These are phyloP conservation scores for Diaporthe sp. DNA, from an alignment of 2,329 filamentous ascomycete genomes.

Conservation along the genomic window DNA sequence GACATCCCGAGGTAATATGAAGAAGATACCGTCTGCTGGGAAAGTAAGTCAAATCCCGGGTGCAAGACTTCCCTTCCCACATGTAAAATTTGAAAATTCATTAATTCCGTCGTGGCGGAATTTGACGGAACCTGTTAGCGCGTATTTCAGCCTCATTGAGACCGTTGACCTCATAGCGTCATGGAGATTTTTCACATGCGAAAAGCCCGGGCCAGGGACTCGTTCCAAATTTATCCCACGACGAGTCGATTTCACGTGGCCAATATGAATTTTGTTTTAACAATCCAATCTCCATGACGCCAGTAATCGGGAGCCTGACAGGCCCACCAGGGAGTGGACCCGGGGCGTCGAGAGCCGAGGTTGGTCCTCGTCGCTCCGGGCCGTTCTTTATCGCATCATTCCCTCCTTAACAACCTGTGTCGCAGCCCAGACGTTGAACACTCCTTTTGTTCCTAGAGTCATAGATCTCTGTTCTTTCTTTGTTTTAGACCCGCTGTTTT, in stretches of 20 bases:
- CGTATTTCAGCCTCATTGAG: slow-evolving; percentile 19
- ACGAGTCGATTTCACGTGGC: slow-evolving; percentile 6
- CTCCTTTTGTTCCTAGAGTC: background rate
- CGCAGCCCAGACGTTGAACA: background rate
- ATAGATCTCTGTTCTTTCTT: background rate
- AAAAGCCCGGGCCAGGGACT: background rate
- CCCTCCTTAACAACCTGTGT: background rate
- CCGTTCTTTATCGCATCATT: slow-evolving; percentile 38
- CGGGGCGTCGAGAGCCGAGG: slow-evolving; percentile 34
- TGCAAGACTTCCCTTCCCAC: background rate
- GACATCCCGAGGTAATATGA: background rate
- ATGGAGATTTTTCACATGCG: slow-evolving; percentile 31
- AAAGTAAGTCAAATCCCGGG: background rate
- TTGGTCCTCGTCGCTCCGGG: slow-evolving; percentile 24
- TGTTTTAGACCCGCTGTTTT: background rate
- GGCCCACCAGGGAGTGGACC: slow-evolving; percentile 36
- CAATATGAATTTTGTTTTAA: slow-evolving; percentile 4
- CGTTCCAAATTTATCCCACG: background rate
- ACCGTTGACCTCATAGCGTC: slow-evolving; percentile 7
- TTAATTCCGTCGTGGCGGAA: background rate
- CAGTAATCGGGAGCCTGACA: slow-evolving; percentile 17
- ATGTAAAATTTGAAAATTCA: background rate
- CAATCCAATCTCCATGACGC: slow-evolving; percentile 4
- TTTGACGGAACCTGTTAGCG: slow-evolving; percentile 19
- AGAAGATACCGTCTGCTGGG: background rate